These are phyloP conservation scores for Corylus americana DNA, from an alignment of 306 rosid genomes.

Conservation along the genomic window DNA sequence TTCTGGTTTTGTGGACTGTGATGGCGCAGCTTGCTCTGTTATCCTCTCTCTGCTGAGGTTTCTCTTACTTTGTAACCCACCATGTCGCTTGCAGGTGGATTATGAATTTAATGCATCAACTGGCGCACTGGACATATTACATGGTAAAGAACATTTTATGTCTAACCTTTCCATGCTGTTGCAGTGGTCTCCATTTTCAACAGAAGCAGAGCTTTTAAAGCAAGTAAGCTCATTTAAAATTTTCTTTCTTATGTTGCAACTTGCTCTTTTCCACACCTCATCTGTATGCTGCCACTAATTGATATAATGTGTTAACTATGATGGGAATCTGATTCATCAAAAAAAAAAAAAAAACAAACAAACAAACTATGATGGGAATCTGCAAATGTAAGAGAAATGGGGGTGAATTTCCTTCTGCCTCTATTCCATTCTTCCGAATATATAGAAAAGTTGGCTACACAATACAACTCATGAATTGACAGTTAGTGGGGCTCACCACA, in stretches of 20 bases:
- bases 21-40: conserved; percentile 22
- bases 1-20: conserved; percentile 9
- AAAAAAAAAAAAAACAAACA: no score
- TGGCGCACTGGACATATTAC: conserved; percentile 50
- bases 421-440: no score
- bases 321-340: no score
- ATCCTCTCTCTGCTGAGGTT: conserved; percentile 6
- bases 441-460: no score
- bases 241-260: background rate
- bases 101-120: conserved; percentile 55
- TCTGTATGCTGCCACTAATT: background rate
- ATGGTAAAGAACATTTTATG: conserved; percentile 61
- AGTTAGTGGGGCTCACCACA: no score
- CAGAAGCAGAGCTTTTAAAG: conserved; percentile 79
- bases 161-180: conserved; percentile 67
- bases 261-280: background rate
- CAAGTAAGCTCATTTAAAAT: conserved; percentile 53
- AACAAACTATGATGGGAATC: no score
- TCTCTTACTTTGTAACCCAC: background rate
- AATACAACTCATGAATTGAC: background rate
- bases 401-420: no score
- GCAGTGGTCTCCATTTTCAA: conserved; percentile 87
- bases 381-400: no score
- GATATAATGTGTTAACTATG: no score
- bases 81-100: conserved; percentile 68